Base-by-base conservation (phyloP, 441 rosid genomes). In the Adansonia grandidieri region DNA sequence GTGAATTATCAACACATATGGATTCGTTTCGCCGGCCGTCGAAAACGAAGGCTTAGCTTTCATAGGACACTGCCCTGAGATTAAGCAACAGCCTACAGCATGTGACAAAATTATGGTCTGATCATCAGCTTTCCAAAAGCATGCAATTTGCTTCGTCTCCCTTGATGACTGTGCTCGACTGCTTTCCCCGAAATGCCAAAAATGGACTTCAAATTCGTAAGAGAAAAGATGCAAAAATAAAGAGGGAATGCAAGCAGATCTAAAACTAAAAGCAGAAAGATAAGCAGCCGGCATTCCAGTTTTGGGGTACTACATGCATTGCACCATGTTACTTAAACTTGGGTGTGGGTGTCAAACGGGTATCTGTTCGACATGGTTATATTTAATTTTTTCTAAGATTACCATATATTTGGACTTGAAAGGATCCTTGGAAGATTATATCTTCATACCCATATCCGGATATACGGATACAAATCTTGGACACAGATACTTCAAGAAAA, bases 61-160 rank as follows among this genome's bases (percentile, higher is more conserved):
- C 58, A 42, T 45, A 57, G 60, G 83, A 81, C 70, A 47, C 78
- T 54, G 69, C 80, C 64, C 78, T 73, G 58, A 62, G 54, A 72
- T 77, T 77, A 65, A 70, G 79, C 80, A n/a, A n/a, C n/a, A n/a
- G n/a, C n/a, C n/a, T 64, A 73, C 58, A 42, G 72, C 40, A 45
- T 9, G 24, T 47, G 79, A 83, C 85, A 86, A 85, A 84, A 81
- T 74, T 84, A 84, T 79, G 67, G 51, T 83, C 73, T 75, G 81
- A 78, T 73, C 76, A 75, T 78, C 73, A 57, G 64, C 81, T 65
- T 76, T 22, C 74, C 72, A 78, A 75, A 58, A 69, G 70, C 76
- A 50, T 72, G 68, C 73, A 64, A 53, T 70, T 74, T n/a, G 75
- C 48, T 74, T 74, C 44, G 75, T 62, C 71, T 71, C 58, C 76